These are phyloP conservation scores for Calonectria multiphialidica DNA, from an alignment of 2,329 filamentous ascomycete species.

Conservation along the genomic window DNA sequence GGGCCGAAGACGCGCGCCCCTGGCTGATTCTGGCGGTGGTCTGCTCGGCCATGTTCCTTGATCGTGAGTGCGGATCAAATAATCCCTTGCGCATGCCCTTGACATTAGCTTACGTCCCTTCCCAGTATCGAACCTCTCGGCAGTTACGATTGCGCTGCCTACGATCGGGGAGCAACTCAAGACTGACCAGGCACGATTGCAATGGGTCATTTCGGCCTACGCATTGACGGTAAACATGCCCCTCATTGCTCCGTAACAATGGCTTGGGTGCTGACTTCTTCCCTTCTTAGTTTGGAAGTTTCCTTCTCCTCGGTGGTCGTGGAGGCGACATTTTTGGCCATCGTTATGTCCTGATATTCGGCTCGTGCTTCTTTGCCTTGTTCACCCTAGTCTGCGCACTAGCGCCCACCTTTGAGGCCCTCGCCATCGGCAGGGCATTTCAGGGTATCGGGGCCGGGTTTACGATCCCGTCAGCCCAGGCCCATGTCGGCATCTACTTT, in stretches of 20 bases:
- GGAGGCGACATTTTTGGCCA: neutral
- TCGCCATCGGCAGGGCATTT: neutral
- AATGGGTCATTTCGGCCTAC: slow-evolving; percentile 1
- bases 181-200: neutral
- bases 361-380: neutral
- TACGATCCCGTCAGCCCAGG: neutral
- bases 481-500: neutral
- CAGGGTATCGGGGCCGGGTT: slow-evolving; percentile 2
- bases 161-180: neutral
- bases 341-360: neutral
- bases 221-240: neutral
- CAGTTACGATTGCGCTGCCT: neutral
- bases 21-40: neutral
- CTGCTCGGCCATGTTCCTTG: slow-evolving; percentile 1
- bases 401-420: neutral
- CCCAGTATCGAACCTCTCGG: neutral
- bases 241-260: no score
- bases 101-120: neutral
- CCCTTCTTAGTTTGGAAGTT: neutral
- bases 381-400: neutral
- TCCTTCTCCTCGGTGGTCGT: neutral
- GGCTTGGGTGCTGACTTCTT: neutral
- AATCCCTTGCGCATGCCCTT: neutral
- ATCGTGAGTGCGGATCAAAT: neutral
- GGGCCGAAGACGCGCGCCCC: neutral